A percentile compares a stretch with the other conserved stretches of the same genome.
Conservation (phyloP, 139 green algal genomes). For the Tetradesmus lagerheimii region DNA sequence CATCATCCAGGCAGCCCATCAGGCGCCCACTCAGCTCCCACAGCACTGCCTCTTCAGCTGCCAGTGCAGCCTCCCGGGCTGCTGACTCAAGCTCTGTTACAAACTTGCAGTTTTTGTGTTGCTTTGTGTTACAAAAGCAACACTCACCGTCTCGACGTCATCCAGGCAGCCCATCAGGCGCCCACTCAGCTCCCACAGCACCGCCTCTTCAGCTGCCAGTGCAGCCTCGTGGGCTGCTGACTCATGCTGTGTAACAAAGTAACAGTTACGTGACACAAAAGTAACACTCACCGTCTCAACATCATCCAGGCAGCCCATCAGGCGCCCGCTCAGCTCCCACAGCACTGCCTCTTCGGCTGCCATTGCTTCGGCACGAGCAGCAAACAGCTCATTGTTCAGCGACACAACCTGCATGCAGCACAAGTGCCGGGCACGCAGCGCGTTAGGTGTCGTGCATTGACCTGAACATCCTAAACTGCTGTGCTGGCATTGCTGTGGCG, state of each 20-base stretch:
- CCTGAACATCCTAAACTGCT: too few relatives aligned
- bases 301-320: conserved; percentile 63
- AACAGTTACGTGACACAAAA: neutral
- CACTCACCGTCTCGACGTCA: conserved; percentile 52
- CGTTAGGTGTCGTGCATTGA: neutral
- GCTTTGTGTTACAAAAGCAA: neutral
- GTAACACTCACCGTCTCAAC: conserved; percentile 39
- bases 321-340: conserved; percentile 73
- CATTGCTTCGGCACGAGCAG: conserved; percentile 69
- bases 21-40: conserved; percentile 73
- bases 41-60: conserved; percentile 85
- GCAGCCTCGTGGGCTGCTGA: neutral
- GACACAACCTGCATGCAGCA: conserved; percentile 63
- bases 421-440: neutral
- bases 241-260: neutral
- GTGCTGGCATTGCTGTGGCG: too few relatives aligned
- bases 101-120: too few relatives aligned
- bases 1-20: conserved; percentile 59
- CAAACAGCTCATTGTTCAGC: conserved; percentile 86
- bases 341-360: conserved; percentile 86
- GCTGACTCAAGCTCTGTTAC: conserved; percentile 84
- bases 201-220: conserved; percentile 78
- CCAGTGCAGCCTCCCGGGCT: conserved; percentile 64
- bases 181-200: conserved; percentile 81
- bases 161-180: conserved; percentile 58